These are phyloP conservation scores for Fusarium palustre DNA, from an alignment of 2,329 filamentous ascomycete genomes.

Conservation along the genomic window DNA sequence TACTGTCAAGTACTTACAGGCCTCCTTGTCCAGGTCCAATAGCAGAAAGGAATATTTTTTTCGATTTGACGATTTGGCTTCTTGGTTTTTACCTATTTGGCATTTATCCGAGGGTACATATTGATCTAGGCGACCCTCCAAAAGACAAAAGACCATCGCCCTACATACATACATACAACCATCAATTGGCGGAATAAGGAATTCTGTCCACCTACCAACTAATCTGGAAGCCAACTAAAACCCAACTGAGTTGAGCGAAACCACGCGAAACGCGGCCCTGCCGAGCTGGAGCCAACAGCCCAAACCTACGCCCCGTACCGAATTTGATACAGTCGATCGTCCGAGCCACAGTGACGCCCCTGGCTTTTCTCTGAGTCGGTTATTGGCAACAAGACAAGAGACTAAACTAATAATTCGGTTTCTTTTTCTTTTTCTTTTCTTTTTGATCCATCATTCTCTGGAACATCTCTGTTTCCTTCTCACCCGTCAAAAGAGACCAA, in stretches of 20 bases:
- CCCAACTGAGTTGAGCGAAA: conserved; percentile 40
- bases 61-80: conserved; percentile 10
- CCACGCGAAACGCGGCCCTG: conserved; percentile 45
- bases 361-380: conserved; percentile 31
- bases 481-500: conserved; percentile 8
- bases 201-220: conserved; percentile 26
- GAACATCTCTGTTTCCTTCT: conserved; percentile 1
- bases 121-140: conserved; percentile 12
- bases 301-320: conserved; percentile 27
- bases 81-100: conserved; percentile 10
- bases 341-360: conserved; percentile 42
- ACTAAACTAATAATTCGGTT: conserved; percentile 35
- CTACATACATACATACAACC: conserved; percentile 4
- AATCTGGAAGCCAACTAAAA: conserved; percentile 31
- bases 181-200: conserved; percentile 31
- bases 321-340: conserved; percentile 43
- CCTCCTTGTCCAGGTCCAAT: conserved; percentile 21
- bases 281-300: conserved; percentile 40
- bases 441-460: conserved; percentile 15
- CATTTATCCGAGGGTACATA: conserved; percentile 13
- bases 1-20: conserved; percentile 32
- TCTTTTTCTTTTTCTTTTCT: conserved; percentile 17
- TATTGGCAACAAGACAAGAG: conserved; percentile 22
- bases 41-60: conserved; percentile 18
- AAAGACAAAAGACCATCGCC: not conserved